Base-by-base conservation (phyloP, 129 eudicot species). In the Pittosporum tobira region DNA sequence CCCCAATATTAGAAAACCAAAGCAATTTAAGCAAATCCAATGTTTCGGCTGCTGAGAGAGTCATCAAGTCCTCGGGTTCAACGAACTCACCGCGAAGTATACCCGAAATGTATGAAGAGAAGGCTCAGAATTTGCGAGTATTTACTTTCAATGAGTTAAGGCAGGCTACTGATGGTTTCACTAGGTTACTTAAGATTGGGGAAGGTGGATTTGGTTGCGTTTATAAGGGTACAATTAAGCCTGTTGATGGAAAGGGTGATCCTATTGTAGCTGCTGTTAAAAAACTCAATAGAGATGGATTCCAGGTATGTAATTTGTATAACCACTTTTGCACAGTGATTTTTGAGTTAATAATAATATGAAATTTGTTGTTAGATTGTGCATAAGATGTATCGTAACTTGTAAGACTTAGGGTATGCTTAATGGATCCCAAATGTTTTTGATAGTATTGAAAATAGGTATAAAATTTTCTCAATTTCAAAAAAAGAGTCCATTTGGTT, bases 131-230 rank as follows among this genome's bases (percentile, higher is more conserved):
- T 34, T 66, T 85, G 76, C 77, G 97, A 61, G 93, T 77, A 4
- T 89, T 89, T 69, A 55, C 93, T 10, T 89, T 66, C 28, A 23
- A 77, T 2, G 95, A 89, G 70, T 85, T 89, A 10, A 79, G 51
- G 55, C 81, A 82, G 36, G 95, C 93, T 2, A 89, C 97, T 47
- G 77, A 75, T 61, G 84, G 77, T 45, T 85, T 89, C 64, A 71
- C 57, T 40, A 82, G 86, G 70, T 57, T 75, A 28, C 79, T 83
- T 42, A 90, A 85, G 84, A 83, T 90, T 59, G 97, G 97, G 43
- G 93, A 85, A 76, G 97, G 97, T 30, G 95, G 97, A 47, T 85
- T 89, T 66, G 97, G 97, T 56, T 65, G 97, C 36, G 97, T 89
- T 15, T 89, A 82, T 50, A 79, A 79, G 48, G 95, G 88, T 20